phyloP scores from a whole-genome alignment of 495 filamentous ascomycete genomes.

The Penicillium diatomitis region DNA sequence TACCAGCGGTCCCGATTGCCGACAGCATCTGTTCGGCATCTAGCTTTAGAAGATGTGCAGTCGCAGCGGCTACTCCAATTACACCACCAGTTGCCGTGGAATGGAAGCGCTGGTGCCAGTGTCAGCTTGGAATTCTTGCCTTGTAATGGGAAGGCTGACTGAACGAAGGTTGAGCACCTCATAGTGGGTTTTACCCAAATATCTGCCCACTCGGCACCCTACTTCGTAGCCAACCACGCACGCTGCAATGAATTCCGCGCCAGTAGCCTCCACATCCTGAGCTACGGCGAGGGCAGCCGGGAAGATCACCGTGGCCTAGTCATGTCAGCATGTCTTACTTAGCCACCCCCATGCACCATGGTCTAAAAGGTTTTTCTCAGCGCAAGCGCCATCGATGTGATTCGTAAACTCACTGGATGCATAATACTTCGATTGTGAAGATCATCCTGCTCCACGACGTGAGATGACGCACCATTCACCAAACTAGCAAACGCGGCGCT shows the following conservation, averaged over 20 bases:
- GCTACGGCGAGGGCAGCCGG: conserved; percentile 27
- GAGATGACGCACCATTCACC: conserved; percentile 26
- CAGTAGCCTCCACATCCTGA: conserved; percentile 21
- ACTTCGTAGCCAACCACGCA: conserved; percentile 31
- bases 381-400: neutral
- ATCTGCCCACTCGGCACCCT: conserved; percentile 25
- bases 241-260: conserved; percentile 26
- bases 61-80: conserved; percentile 25
- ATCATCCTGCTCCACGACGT: conserved; percentile 33
- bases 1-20: conserved; percentile 28
- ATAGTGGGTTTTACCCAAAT: conserved; percentile 26
- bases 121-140: too few relatives aligned
- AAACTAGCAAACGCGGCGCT: conserved; percentile 27
- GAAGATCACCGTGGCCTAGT: conserved; percentile 26
- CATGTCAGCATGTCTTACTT: neutral
- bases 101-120: conserved; percentile 19
- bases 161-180: conserved; percentile 12
- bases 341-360: neutral
- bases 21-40: conserved; percentile 15
- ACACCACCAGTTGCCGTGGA: conserved; percentile 25
- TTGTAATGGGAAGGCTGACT: neutral
- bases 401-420: conserved; percentile 21
- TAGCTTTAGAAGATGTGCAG: conserved; percentile 20
- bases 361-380: neutral
- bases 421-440: conserved; percentile 31